Conservation (phyloP, 2,329 filamentous ascomycete species). For the Trichoderma lentiforme region DNA sequence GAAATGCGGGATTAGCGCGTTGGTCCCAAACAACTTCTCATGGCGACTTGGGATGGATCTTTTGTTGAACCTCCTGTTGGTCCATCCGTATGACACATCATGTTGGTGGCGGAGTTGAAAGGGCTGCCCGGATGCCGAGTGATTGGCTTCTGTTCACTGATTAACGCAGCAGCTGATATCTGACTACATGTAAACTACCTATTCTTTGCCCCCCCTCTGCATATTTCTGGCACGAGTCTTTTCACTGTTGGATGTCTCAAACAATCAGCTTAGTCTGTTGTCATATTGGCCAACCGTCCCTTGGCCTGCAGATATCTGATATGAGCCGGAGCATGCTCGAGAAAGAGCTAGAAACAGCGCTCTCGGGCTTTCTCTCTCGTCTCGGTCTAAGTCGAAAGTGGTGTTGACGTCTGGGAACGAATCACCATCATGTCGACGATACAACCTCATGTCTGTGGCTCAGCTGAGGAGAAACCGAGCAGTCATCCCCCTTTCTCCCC, state of each 20-base stretch:
- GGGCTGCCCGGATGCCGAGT: neutral
- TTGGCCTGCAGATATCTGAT: neutral
- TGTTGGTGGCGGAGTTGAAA: neutral
- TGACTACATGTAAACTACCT: constrained; percentile 1
- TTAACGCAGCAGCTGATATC: neutral
- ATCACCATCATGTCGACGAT: neutral
- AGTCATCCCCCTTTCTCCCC: neutral
- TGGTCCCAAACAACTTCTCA: constrained; percentile 14
- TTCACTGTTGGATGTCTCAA: neutral
- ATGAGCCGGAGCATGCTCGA: neutral
- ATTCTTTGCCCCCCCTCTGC: neutral
- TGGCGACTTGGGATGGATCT: neutral
- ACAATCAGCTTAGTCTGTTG: neutral
- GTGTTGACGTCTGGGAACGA: neutral
- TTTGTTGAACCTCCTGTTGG: constrained; percentile 9
- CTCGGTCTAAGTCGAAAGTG: neutral
- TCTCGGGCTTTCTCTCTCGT: neutral
- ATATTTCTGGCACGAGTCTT: neutral
- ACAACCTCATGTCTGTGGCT: neutral
- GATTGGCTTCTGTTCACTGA: constrained; percentile 7
- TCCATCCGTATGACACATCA: constrained; percentile 9
- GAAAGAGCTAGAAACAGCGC: neutral
- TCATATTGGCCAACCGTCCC: neutral
- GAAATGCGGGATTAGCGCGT: constrained; percentile 33
- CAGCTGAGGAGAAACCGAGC: constrained; percentile 6